Base-by-base conservation (phyloP, 2,329 filamentous ascomycete genomes). In the Elsinoe ampelina region DNA sequence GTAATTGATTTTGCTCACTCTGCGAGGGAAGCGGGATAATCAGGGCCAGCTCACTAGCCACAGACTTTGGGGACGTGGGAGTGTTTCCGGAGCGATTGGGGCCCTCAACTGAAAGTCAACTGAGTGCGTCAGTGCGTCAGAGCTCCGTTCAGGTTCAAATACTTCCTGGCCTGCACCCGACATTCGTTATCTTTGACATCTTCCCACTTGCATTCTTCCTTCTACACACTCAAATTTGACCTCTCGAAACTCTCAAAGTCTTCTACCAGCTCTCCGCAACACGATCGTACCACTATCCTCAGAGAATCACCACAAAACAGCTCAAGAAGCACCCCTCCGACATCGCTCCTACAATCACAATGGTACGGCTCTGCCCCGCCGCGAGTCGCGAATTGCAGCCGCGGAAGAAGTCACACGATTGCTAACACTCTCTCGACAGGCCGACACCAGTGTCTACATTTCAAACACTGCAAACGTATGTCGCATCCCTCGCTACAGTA, bases 401-500 rank as follows among this genome's bases (percentile, higher is more conserved):
- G 38, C 39, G 32, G 32, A 48, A 39, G 19, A 45, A 12, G 32
- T 35, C 55, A 48, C 52, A 38, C 56, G 30, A 32, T 19, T 30
- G 30, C 36, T 47, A 41, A 58, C 45, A 20, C 13, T 26, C 20
- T 34, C 39, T 32, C 20, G n/a, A 45, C 61, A 72, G 70, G 69
- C 70, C 55, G 64, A 67, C 59, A 30, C 26, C 26, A 71, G 70
- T 66, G 64, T 68, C 59, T 71, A 72, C 60, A 59, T 75, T 63
- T 77, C 74, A 66, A 77, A 77, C 65, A 74, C 75, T 48, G 68
- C 71, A 63, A 76, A 72, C 63, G 75, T 77, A 65, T 71, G 74
- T 70, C 50, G 47, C 36, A 30, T 15, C n/a, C 50, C 26, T 15
- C 10, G 35, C 20, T 32, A 32, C 30, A 43, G 7, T 26, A 12